Conservation (phyloP, 23 red algal species). For the Pyropia haitanensis region DNA sequence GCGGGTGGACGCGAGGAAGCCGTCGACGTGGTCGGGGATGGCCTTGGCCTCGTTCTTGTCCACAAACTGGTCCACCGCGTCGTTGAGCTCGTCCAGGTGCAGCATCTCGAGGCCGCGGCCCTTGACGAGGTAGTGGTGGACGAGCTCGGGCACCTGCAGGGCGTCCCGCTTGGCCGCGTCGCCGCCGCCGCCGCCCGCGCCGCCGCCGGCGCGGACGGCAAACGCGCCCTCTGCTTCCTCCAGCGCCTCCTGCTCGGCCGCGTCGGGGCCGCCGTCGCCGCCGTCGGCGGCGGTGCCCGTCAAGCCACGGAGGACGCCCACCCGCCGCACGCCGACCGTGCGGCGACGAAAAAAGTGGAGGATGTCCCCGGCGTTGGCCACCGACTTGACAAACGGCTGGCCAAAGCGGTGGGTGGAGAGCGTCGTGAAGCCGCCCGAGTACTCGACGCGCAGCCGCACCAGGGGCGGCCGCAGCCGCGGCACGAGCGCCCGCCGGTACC, state of each 20-base stretch:
- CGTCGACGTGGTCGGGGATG: constrained; percentile 54
- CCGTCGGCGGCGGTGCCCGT: no score
- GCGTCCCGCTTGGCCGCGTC: constrained; percentile 4
- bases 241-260: no score
- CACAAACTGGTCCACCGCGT: constrained; percentile 82
- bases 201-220: no score
- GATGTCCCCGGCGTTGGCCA: constrained; percentile 66
- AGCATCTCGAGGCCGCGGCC: constrained; percentile 57
- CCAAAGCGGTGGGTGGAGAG: constrained; percentile 76
- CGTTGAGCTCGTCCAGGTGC: constrained; percentile 36
- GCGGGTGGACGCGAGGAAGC: no score
- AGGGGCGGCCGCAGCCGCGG: constrained; percentile 54
- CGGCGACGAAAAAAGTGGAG: constrained; percentile 33
- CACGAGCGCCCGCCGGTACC: not conserved
- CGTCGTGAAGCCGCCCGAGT: constrained; percentile 41
- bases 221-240: no score
- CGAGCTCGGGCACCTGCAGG: constrained; percentile 54
- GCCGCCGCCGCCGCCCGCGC: constrained; percentile 2
- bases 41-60: constrained; percentile 65
- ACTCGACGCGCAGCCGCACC: constrained; percentile 77
- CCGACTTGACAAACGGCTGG: constrained; percentile 52
- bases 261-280: no score
- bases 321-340: no score
- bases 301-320: no score
- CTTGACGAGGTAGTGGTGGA: constrained; percentile 41